Evolutionary conservation across 1,284 basidiomycete genomes (phyloP), one percentile per base, ranked within the genome.

Genomic region (Sutorius eximius): DNA sequence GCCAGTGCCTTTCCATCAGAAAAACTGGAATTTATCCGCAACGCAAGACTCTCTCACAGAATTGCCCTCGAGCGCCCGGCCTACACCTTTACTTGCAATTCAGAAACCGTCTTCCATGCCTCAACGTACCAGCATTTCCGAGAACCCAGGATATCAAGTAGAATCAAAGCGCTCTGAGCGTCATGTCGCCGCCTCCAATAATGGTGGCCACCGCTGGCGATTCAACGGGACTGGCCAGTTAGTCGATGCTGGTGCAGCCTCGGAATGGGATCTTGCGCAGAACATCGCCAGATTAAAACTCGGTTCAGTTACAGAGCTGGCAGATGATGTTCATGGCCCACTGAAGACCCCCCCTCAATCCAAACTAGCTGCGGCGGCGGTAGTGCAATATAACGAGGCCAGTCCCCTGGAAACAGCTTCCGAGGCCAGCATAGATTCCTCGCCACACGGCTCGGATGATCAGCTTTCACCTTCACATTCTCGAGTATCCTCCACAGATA

Each of bases 401-500:
- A 90, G 87, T 62, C 86, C 87, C 33, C 75, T 89, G 46, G 87
- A 89, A 65, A 82, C 85, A 6, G 80, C 82, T 33, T 89, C 87
- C 27, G 82, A 80, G 63, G 78, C 83, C 50, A 89, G 87, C 68
- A 73, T 83, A 46, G 84, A 83, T 61, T 89, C 88, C 42, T 87
- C 87, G 37, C 85, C 87, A n/a, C 82, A 82, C 58, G 72, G 78
- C 45, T 79, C 82, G 54, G 85, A 87, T 62, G 81, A 85, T 68
- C 77, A 78, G 54, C 79, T 83, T 62, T 78, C 72, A 52, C 76
- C 82, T 38, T 83, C 85, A 57, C 88, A 90, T 70, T 89, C 87
- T 57, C 83, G 87, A 53, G 89, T 84, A 48, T 88, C 87, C 22
- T 90, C 89, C 12, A 83, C 85, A 55, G 88, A 89, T 71, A 86